These are phyloP conservation scores for Withania somnifera DNA, from an alignment of 305 asterid genomes.

Conservation along the genomic window DNA sequence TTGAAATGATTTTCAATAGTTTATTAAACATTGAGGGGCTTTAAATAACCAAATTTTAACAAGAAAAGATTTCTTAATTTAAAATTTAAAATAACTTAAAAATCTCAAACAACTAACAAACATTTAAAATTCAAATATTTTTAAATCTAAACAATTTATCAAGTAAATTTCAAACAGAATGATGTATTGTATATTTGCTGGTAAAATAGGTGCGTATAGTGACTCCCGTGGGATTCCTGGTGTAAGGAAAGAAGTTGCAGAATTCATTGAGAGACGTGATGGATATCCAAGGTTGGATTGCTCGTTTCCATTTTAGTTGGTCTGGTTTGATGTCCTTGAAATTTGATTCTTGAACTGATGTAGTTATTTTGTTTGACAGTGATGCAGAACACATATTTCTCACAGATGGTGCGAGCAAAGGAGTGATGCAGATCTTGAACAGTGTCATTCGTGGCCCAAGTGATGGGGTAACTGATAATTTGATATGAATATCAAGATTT, in stretches of 20 bases:
- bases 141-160: too few species aligned
- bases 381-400: slow-evolving; percentile 92
- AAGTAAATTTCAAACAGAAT: too few species aligned
- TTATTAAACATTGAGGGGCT: too few species aligned
- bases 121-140: too few species aligned
- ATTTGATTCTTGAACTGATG: slow-evolving; percentile 8
- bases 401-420: slow-evolving; percentile 99
- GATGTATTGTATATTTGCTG: slow-evolving; percentile 7
- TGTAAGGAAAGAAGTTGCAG: slow-evolving; percentile 83
- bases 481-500: neutral
- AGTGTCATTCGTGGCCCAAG: slow-evolving; percentile 45
- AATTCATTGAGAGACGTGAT: slow-evolving; percentile 84
- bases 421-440: slow-evolving; percentile 85
- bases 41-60: too few species aligned
- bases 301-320: neutral
- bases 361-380: slow-evolving; percentile 32
- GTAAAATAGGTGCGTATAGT: slow-evolving; percentile 75
- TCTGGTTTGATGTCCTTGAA: neutral
- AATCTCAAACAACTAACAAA: too few species aligned
- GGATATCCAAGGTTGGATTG: slow-evolving; percentile 77
- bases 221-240: slow-evolving; percentile 95
- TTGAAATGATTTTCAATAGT: too few species aligned
- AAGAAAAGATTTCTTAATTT: too few species aligned
- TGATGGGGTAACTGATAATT: slow-evolving; percentile 62
- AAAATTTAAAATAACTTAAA: too few species aligned